phyloP scores from a whole-genome alignment of 306 rosid species.

The Casuarina cunninghamiana region DNA sequence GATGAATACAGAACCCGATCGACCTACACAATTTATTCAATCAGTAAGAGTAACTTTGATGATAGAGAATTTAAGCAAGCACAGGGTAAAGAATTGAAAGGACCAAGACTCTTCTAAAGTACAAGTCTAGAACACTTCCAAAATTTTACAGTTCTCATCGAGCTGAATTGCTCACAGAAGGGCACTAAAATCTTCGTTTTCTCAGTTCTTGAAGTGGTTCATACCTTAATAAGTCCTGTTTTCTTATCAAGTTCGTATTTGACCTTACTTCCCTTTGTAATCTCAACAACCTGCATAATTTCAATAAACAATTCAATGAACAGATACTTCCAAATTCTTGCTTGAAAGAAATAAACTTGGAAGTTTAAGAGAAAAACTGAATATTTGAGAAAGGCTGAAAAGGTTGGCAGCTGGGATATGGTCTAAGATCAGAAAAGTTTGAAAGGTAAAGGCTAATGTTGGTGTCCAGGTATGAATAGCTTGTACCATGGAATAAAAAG shows the following conservation, averaged over 20 bases:
- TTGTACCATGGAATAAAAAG: background rate
- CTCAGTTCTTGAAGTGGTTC: background rate
- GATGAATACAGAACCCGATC: conserved; percentile 91
- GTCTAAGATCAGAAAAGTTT: background rate
- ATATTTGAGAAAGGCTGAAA: conserved; percentile 8
- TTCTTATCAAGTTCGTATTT: conserved; percentile 97
- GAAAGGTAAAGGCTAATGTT: background rate
- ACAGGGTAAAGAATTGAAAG: conserved; percentile 9
- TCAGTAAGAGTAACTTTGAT: conserved; percentile 22
- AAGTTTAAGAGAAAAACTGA: background rate
- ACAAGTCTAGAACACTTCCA: background rate
- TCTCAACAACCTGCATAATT: conserved; percentile 81
- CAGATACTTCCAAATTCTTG: conserved; percentile 11
- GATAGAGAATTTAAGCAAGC: conserved; percentile 13
- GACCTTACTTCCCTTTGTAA: conserved; percentile 93
- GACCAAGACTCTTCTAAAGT: background rate
- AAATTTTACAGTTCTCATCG: background rate
- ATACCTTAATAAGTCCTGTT: conserved; percentile 93
- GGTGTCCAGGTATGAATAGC: background rate
- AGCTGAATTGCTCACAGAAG: background rate
- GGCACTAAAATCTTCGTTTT: conserved; percentile 11
- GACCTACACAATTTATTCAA: conserved; percentile 52
- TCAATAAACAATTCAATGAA: conserved; percentile 31
- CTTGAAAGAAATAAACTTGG: conserved; percentile 9
- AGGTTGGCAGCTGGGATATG: background rate